Evolutionary conservation across 2,329 filamentous ascomycete species (phyloP).

Genomic region (Pyrenophora teres): DNA sequence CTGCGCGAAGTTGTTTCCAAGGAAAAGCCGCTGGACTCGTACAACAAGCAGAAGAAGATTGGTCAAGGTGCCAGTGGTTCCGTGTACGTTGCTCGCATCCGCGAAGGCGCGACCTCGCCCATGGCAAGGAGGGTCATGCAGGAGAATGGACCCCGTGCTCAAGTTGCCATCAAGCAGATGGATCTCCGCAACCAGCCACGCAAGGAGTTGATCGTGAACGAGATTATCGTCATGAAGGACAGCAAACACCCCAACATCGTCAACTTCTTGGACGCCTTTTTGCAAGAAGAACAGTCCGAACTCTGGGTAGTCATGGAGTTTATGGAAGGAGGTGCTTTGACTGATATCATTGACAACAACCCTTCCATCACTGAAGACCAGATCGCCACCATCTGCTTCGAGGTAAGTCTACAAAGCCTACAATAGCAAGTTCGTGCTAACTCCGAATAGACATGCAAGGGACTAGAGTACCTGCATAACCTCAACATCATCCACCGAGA

Average conservation of each 20-base stretch:
- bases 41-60: slow-evolving; percentile 99
- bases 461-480: slow-evolving; percentile 88
- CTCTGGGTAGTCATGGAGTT: slow-evolving; percentile 99
- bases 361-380: slow-evolving; percentile 91
- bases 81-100: slow-evolving; percentile 96
- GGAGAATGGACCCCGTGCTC: slow-evolving; percentile 77
- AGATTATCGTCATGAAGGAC: slow-evolving; percentile 99
- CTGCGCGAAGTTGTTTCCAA: slow-evolving; percentile 94
- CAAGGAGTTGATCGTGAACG: slow-evolving; percentile 98
- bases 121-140: slow-evolving; percentile 79
- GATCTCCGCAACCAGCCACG: slow-evolving; percentile 94
- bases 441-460: slow-evolving; percentile 79
- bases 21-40: slow-evolving; percentile 90
- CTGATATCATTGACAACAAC: slow-evolving; percentile 99
- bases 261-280: slow-evolving; percentile 95
- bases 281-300: slow-evolving; percentile 91
- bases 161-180: slow-evolving; percentile 99
- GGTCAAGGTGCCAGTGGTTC: slow-evolving; percentile 97
- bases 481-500: slow-evolving; percentile 99
- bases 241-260: slow-evolving; percentile 98
- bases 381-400: slow-evolving; percentile 94
- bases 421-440: slow-evolving; percentile 31
- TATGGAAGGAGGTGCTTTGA: slow-evolving; percentile 97
- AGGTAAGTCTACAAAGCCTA: slow-evolving; percentile 64
- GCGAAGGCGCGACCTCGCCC: slow-evolving; percentile 80